These are phyloP conservation scores for Stachybotrys echinatus DNA, from an alignment of 2,329 filamentous ascomycete species.

Conservation along the genomic window DNA sequence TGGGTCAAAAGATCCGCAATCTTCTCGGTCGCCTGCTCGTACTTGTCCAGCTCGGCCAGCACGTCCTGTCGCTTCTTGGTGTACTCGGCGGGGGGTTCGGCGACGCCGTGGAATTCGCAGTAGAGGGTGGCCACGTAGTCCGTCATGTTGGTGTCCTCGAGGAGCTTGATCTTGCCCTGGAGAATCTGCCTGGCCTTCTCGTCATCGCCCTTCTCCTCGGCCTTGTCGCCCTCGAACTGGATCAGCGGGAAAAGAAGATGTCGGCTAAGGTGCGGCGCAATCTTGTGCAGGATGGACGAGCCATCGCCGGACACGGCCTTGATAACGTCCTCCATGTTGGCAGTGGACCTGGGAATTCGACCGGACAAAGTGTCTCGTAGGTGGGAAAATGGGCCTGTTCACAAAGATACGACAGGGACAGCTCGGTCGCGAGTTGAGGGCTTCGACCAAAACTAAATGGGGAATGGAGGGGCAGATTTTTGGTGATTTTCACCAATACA, in stretches of 20 bases:
- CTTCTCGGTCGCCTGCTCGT: constrained; percentile 82
- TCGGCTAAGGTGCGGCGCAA: constrained; percentile 88
- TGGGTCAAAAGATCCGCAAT: constrained; percentile 82
- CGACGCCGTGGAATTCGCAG: constrained; percentile 78
- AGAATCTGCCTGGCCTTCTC: constrained; percentile 63
- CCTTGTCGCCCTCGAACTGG: constrained; percentile 80
- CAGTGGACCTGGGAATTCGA: neutral
- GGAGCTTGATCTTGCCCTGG: constrained; percentile 84
- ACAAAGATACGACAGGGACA: neutral
- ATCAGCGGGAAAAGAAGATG: constrained; percentile 95
- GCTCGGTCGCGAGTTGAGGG: constrained; percentile 10
- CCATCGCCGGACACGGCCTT: constrained; percentile 56
- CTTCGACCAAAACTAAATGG: constrained; percentile 10
- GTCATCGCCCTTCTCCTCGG: constrained; percentile 65
- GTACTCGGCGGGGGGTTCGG: constrained; percentile 78
- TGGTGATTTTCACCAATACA: constrained; percentile 34
- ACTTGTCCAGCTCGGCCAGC: constrained; percentile 73
- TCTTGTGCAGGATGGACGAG: constrained; percentile 79
- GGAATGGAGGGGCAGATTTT: constrained; percentile 36
- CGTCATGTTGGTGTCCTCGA: constrained; percentile 98
- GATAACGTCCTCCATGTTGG: constrained; percentile 34
- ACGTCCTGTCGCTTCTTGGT: constrained; percentile 86
- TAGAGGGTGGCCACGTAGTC: constrained; percentile 93
- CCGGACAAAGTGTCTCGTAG: neutral
- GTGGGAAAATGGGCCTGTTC: neutral